Percentiles rank a stretch among this genome's conserved stretches.
phyloP scores from a whole-genome alignment of 2,329 filamentous ascomycete species.

The Eutypella sp. region DNA sequence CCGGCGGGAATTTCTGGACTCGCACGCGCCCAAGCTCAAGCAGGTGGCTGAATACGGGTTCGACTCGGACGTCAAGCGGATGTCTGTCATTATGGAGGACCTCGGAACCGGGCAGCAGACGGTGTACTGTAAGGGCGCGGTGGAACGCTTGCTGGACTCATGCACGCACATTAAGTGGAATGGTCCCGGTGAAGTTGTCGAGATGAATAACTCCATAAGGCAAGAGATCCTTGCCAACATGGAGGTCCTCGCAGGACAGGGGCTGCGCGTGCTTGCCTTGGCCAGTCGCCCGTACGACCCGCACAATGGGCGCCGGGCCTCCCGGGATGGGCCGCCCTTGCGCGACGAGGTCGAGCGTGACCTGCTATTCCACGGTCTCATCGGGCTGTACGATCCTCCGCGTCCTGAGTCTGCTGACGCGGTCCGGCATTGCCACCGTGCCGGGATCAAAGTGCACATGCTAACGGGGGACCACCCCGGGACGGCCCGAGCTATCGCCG shows the following conservation, averaged over 20 bases:
- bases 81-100: slow-evolving; percentile 61
- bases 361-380: slow-evolving; percentile 60
- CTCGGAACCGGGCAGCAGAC: slow-evolving; percentile 27
- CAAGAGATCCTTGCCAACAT: slow-evolving; percentile 55
- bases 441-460: slow-evolving; percentile 64
- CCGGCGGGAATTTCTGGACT: slow-evolving; percentile 45
- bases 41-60: slow-evolving; percentile 65
- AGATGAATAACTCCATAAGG: slow-evolving; percentile 46
- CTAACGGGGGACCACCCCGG: slow-evolving; percentile 62
- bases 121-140: slow-evolving; percentile 58
- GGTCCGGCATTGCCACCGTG: slow-evolving; percentile 53
- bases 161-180: slow-evolving; percentile 44
- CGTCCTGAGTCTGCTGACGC: slow-evolving; percentile 60
- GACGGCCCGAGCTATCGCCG: slow-evolving; percentile 58
- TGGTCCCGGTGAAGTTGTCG: slow-evolving; percentile 24
- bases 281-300: slow-evolving; percentile 43
- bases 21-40: no score
- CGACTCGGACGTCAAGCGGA: slow-evolving; percentile 67
- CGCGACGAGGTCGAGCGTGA: slow-evolving; percentile 54
- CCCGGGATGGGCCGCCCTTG: slow-evolving; percentile 40
- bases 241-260: slow-evolving; percentile 52
- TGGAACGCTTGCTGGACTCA: slow-evolving; percentile 59
- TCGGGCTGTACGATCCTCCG: slow-evolving; percentile 68
- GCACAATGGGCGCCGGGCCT: slow-evolving; percentile 40
- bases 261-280: slow-evolving; percentile 61